These are phyloP conservation scores for Brassica rapa DNA, from an alignment of 345 rosid species.

Conservation along the genomic window DNA sequence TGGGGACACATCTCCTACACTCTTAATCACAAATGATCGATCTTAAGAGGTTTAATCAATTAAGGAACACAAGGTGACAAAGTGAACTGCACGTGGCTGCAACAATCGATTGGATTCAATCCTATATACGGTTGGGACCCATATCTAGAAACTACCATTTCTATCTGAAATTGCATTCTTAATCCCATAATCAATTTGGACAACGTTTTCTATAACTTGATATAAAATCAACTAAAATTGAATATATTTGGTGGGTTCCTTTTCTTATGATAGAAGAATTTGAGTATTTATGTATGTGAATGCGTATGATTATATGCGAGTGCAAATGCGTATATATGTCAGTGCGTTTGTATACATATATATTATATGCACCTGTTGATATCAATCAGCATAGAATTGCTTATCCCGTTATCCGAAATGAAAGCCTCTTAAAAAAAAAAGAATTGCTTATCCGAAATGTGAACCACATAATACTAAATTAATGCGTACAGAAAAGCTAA, in stretches of 20 bases:
- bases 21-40: slow-evolving; percentile 30
- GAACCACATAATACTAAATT: slow-evolving; percentile 28
- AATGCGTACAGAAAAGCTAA: slow-evolving; percentile 21
- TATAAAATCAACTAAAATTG: not conserved
- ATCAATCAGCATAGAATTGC: not conserved
- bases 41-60: slow-evolving; percentile 12
- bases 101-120: slow-evolving; percentile 21
- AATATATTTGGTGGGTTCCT: not conserved
- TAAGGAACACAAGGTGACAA: slow-evolving; percentile 31
- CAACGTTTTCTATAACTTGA: not conserved
- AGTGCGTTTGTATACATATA: not conserved
- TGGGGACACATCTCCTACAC: not conserved
- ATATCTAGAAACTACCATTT: not conserved
- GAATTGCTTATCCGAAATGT: slow-evolving; percentile 27
- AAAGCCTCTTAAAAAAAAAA: not conserved
- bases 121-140: slow-evolving; percentile 32
- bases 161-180: not conserved
- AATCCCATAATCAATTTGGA: not conserved
- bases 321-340: not conserved
- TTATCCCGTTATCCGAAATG: slow-evolving; percentile 34
- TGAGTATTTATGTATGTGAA: not conserved
- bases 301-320: not conserved
- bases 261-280: not conserved
- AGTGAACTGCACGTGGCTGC: slow-evolving; percentile 34
- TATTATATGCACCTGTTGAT: not conserved